These are phyloP conservation scores for Cafeteria roenbergensis DNA, from an alignment of 108 stramenopile species.

Conservation along the genomic window DNA sequence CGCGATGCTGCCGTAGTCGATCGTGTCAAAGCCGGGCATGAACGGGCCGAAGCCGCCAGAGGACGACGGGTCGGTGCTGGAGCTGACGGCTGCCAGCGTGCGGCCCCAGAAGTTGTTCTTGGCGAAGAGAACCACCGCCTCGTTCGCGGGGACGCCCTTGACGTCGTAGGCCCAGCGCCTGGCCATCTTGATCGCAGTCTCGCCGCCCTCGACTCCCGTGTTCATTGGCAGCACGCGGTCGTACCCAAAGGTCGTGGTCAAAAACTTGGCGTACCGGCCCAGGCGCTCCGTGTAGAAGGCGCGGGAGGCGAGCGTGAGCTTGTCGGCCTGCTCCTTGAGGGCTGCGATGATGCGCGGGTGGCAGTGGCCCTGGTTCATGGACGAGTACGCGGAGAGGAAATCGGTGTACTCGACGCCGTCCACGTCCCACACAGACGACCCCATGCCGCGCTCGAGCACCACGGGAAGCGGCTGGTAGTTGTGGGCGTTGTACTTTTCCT, in stretches of 20 bases:
- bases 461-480: conserved; percentile 96
- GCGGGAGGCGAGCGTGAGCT: conserved; percentile 79
- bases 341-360: conserved; percentile 88
- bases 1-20: conserved; percentile 71
- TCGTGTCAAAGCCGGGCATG: conserved; percentile 81
- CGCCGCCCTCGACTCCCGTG: conserved; percentile 96
- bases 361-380: conserved; percentile 95
- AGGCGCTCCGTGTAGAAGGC: conserved; percentile 93
- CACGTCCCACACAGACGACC: conserved; percentile 36
- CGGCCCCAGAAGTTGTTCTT: conserved; percentile 97
- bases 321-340: conserved; percentile 71
- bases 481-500: conserved; percentile 72
- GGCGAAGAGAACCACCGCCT: conserved; percentile 78
- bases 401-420: conserved; percentile 74
- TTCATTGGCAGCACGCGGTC: conserved; percentile 97
- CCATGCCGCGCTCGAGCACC: conserved; percentile 60
- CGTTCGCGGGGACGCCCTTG: conserved; percentile 74
- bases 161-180: conserved; percentile 82
- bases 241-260: conserved; percentile 76
- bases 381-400: conserved; percentile 90
- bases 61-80: conserved; percentile 80
- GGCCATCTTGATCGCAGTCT: conserved; percentile 88
- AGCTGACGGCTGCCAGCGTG: conserved; percentile 90
- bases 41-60: conserved; percentile 76
- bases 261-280: conserved; percentile 73